phyloP scores from a whole-genome alignment of 805 yeast genomes.

The Cyberlindnera maclurae region DNA sequence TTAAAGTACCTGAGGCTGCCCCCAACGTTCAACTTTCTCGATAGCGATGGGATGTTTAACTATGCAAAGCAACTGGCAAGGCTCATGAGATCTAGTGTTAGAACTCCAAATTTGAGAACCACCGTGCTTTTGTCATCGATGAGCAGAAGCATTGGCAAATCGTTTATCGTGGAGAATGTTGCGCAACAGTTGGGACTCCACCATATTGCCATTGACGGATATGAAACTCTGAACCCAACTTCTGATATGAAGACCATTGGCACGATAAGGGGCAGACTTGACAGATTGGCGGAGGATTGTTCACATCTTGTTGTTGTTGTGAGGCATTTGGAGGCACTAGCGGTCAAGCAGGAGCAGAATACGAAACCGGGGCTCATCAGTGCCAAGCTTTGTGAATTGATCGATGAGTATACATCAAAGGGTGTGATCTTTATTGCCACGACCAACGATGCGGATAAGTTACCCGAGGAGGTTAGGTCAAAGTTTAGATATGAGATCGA shows the following conservation, averaged over 20 bases:
- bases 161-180: slow-evolving; percentile 49
- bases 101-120: slow-evolving; percentile 40
- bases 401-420: slow-evolving; percentile 45
- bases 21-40: slow-evolving; percentile 30
- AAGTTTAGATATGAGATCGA: slow-evolving; percentile 70
- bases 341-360: slow-evolving; percentile 58
- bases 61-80: slow-evolving; percentile 46
- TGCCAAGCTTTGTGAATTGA: slow-evolving; percentile 48
- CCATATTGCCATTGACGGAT: slow-evolving; percentile 61
- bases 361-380: slow-evolving; percentile 24
- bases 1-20: slow-evolving; percentile 39
- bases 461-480: slow-evolving; percentile 61
- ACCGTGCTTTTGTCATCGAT: slow-evolving; percentile 61
- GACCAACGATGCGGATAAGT: slow-evolving; percentile 55
- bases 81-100: slow-evolving; percentile 46
- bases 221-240: slow-evolving; percentile 58
- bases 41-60: slow-evolving; percentile 29
- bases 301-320: slow-evolving; percentile 47
- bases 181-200: slow-evolving; percentile 59
- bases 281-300: slow-evolving; percentile 44
- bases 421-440: slow-evolving; percentile 56
- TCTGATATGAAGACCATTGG: slow-evolving; percentile 79
- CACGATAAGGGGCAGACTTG: slow-evolving; percentile 65
- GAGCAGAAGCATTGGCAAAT: slow-evolving; percentile 74
- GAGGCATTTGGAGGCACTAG: slow-evolving; percentile 71